Conservation (phyloP, 306 rosid species). For the Lupinus albus region DNA sequence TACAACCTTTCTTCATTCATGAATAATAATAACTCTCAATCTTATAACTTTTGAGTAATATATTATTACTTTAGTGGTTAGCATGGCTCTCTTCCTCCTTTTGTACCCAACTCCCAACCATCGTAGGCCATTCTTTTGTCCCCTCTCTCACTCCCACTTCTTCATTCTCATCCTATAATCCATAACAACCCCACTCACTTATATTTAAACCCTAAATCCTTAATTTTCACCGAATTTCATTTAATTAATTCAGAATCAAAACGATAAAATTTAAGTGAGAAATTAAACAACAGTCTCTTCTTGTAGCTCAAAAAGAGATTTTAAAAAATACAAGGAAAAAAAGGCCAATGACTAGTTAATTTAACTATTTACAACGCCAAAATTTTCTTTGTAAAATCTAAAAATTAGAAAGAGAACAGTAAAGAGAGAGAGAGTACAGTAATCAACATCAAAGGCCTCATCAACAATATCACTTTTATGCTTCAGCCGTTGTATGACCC, state of each 20-base stretch:
- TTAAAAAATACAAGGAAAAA: neutral
- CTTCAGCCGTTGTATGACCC: conserved; percentile 59
- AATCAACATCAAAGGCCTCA: conserved; percentile 62
- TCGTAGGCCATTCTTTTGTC: conserved; percentile 63
- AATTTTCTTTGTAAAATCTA: conserved; percentile 58
- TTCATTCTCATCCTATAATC: neutral
- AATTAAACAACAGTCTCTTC: conserved; percentile 17
- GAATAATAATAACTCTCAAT: conserved; percentile 55
- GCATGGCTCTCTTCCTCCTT: conserved; percentile 47
- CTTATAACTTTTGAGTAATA: conserved; percentile 66
- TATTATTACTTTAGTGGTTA: conserved; percentile 77
- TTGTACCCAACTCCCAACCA: conserved; percentile 51
- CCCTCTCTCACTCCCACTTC: conserved; percentile 38
- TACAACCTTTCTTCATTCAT: neutral
- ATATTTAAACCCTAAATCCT: neutral
- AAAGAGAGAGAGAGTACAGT: conserved; percentile 20
- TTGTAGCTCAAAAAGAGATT: conserved; percentile 7
- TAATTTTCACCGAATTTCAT: conserved; percentile 34
- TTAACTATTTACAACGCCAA: conserved; percentile 70
- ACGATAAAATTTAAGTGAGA: neutral
- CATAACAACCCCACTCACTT: neutral
- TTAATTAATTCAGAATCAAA: neutral
- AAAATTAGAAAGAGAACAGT: conserved; percentile 4
- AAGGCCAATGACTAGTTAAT: conserved; percentile 44
- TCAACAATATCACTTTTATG: conserved; percentile 57